Evolutionary conservation across 108 stramenopile genomes (phyloP).

Genomic region (Cylindrotheca fusiformis): DNA sequence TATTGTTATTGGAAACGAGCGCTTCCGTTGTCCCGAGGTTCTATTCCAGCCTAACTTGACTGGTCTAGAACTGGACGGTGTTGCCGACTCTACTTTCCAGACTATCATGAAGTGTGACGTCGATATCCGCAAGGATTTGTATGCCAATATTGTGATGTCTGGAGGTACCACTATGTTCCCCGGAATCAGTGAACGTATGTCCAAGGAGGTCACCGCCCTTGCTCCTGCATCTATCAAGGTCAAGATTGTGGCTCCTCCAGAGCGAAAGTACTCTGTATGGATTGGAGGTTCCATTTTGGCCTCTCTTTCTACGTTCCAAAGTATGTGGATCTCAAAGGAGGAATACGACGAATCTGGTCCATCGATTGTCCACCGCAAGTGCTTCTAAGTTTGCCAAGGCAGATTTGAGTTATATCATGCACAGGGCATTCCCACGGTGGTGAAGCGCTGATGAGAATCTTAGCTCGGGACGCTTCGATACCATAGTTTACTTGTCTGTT

Average conservation of each 20-base stretch:
- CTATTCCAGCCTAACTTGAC: constrained; percentile 89
- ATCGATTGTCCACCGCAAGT: constrained; percentile 95
- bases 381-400: constrained; percentile 37
- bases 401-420: too few relatives aligned
- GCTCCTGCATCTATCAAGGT: constrained; percentile 90
- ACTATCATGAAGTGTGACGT: constrained; percentile 99
- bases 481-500: too few relatives aligned
- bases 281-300: constrained; percentile 95
- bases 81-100: constrained; percentile 96
- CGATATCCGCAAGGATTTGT: constrained; percentile 94
- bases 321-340: constrained; percentile 97
- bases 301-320: constrained; percentile 94
- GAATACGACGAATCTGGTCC: constrained; percentile 97
- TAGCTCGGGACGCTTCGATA: too few relatives aligned
- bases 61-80: constrained; percentile 93
- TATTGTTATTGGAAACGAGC: constrained; percentile 80
- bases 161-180: constrained; percentile 96
- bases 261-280: constrained; percentile 94
- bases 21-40: constrained; percentile 85
- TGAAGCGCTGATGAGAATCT: too few relatives aligned
- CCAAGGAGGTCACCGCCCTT: constrained; percentile 93
- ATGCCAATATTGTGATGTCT: constrained; percentile 86
- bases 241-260: constrained; percentile 97
- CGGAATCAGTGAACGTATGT: constrained; percentile 97
- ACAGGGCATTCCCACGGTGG: too few relatives aligned